A percentile compares a stretch with the other conserved stretches of the same genome.
phyloP scores from a whole-genome alignment of 306 rosid genomes.

The Urtica urens region DNA sequence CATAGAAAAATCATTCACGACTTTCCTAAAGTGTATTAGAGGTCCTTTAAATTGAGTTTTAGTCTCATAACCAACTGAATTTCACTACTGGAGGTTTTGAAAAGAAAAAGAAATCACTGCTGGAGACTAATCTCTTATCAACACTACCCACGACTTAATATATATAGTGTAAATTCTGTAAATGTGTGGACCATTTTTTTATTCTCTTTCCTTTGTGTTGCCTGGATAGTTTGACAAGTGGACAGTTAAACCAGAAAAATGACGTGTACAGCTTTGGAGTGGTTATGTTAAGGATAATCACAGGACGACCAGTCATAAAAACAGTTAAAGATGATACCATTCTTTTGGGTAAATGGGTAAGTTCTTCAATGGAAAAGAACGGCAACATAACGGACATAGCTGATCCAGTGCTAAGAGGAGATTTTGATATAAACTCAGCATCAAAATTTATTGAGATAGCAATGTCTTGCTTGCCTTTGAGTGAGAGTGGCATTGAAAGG shows the following conservation, averaged over 20 bases:
- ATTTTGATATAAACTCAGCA: constrained; percentile 7
- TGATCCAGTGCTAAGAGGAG: constrained; percentile 10
- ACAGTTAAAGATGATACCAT: neutral
- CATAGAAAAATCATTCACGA: no score
- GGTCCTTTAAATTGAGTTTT: no score
- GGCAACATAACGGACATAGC: constrained; percentile 14
- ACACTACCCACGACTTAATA: no score
- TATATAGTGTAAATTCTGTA: no score
- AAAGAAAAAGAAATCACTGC: no score
- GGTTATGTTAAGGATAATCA: constrained; percentile 15
- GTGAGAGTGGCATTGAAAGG: neutral
- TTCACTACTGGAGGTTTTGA: no score
- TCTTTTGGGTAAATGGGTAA: constrained; percentile 14
- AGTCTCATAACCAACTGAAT: no score
- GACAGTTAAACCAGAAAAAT: constrained; percentile 21
- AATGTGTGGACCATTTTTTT: no score
- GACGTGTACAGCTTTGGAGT: constrained; percentile 25
- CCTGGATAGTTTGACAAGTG: neutral
- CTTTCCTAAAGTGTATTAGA: no score
- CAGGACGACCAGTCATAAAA: neutral
- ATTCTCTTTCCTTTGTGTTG: no score
- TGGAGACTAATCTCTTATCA: no score
- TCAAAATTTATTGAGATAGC: constrained; percentile 29
- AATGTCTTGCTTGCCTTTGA: constrained; percentile 3
- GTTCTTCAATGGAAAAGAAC: neutral